phyloP scores from a whole-genome alignment of 495 filamentous ascomycete species.

The Saxophila tyrrhenica region DNA sequence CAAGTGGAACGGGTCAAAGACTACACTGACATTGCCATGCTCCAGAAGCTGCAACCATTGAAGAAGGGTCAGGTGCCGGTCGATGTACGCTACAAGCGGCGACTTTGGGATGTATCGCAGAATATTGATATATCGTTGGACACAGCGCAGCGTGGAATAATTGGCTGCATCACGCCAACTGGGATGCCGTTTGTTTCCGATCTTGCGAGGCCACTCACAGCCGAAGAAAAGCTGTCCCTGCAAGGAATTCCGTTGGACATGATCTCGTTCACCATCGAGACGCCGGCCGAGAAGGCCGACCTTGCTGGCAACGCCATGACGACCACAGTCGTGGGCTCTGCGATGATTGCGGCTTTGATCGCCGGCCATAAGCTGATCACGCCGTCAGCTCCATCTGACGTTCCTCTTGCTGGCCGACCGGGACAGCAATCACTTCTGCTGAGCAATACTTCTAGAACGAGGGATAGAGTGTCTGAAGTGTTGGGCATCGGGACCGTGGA shows the following conservation, averaged over 20 bases:
- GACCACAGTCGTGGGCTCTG: constrained; percentile 57
- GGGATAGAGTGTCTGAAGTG: not conserved
- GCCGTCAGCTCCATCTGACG: too few relatives aligned
- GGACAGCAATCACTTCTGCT: too few relatives aligned
- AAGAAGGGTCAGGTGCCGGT: constrained; percentile 44
- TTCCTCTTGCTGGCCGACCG: too few relatives aligned
- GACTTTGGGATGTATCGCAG: constrained; percentile 60
- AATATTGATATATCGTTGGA: constrained; percentile 41
- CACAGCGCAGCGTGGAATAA: constrained; percentile 27
- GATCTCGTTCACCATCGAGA: constrained; percentile 53
- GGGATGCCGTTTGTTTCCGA: constrained; percentile 54
- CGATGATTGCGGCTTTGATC: constrained; percentile 46
- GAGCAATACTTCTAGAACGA: constrained; percentile 2
- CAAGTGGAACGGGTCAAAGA: constrained; percentile 53
- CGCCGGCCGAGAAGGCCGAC: constrained; percentile 52
- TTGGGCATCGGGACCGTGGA: not conserved
- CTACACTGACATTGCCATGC: constrained; percentile 51
- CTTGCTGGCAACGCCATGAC: constrained; percentile 82
- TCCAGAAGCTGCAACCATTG: constrained; percentile 32
- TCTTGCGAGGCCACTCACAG: constrained; percentile 50
- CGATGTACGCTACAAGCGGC: constrained; percentile 56
- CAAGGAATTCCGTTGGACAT: constrained; percentile 61
- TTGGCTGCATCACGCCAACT: constrained; percentile 58
- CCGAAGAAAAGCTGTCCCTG: constrained; percentile 53
- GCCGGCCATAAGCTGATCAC: constrained; percentile 31